A percentile compares a stretch with the other conserved stretches of the same genome.
Evolutionary conservation across 176 grass and related monocot genomes (phyloP).

Genomic region (Pharus latifolius): DNA sequence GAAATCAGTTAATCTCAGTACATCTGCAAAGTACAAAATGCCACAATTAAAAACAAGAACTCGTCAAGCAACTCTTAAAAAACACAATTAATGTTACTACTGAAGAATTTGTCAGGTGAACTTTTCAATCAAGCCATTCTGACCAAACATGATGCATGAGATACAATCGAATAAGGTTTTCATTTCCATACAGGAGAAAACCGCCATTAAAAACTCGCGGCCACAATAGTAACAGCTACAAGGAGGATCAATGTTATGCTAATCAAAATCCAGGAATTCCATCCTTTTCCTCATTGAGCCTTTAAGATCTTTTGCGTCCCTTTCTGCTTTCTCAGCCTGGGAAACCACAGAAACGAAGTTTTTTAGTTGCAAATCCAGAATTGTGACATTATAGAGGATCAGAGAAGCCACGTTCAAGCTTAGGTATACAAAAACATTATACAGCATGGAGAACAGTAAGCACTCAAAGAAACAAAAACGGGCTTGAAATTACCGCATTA

Average conservation of each 20-base stretch:
- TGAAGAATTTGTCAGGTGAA: neutral
- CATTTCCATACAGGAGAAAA: no score
- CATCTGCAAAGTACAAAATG: neutral
- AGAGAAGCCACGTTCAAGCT: neutral
- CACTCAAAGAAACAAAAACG: neutral
- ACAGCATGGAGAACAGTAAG: neutral
- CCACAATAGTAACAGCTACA: neutral
- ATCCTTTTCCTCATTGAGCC: conserved; percentile 31
- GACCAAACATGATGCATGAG: neutral
- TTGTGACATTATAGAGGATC: no score
- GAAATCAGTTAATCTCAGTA: neutral
- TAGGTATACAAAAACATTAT: neutral
- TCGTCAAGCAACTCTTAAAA: neutral
- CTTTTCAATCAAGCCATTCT: neutral
- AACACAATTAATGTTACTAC: neutral
- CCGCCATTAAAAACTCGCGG: neutral
- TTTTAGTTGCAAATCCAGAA: neutral
- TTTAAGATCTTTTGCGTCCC: conserved; percentile 26
- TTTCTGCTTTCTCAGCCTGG: no score
- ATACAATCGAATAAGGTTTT: neutral
- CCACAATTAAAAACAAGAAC: neutral
- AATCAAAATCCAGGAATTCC: conserved; percentile 26
- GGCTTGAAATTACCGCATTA: neutral
- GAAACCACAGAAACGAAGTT: neutral
- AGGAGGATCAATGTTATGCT: neutral